Percentiles rank a stretch among this genome's conserved stretches.
These are phyloP conservation scores for Baorangia bicolor DNA, from an alignment of 768 basidiomycete genomes.

Conservation along the genomic window DNA sequence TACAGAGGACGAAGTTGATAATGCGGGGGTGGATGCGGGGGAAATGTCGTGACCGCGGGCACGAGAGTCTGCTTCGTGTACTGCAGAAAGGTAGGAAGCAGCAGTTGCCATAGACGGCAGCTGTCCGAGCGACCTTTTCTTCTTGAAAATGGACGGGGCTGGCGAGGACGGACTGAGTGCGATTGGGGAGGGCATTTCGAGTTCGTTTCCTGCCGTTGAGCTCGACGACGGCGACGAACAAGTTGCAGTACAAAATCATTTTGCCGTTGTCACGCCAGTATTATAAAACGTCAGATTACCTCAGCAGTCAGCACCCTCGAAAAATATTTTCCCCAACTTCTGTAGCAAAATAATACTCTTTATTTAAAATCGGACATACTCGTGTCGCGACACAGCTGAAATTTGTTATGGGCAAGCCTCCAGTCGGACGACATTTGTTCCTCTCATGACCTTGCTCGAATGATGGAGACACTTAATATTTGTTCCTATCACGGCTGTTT, in stretches of 20 bases:
- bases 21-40: slow-evolving; percentile 64
- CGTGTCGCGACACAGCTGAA: too few species aligned
- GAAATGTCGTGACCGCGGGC: slow-evolving; percentile 50
- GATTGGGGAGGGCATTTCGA: slow-evolving; percentile 58
- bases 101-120: slow-evolving; percentile 48
- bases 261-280: slow-evolving; percentile 15
- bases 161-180: slow-evolving; percentile 54
- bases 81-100: slow-evolving; percentile 58
- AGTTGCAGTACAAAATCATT: slow-evolving; percentile 10
- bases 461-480: too few species aligned
- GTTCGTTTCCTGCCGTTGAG: slow-evolving; percentile 4
- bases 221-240: slow-evolving; percentile 15
- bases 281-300: slow-evolving; percentile 25
- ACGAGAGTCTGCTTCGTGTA: slow-evolving; percentile 66
- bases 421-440: too few species aligned
- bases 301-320: slow-evolving; percentile 16
- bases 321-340: slow-evolving; percentile 1
- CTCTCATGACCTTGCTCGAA: too few species aligned
- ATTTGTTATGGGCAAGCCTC: too few species aligned
- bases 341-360: background rate
- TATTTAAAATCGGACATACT: background rate
- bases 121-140: slow-evolving; percentile 44
- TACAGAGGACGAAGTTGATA: slow-evolving; percentile 72
- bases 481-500: too few species aligned
- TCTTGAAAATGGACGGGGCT: slow-evolving; percentile 59